phyloP scores from a whole-genome alignment of 2,329 filamentous ascomycete genomes.

The Xylaria multiplex region DNA sequence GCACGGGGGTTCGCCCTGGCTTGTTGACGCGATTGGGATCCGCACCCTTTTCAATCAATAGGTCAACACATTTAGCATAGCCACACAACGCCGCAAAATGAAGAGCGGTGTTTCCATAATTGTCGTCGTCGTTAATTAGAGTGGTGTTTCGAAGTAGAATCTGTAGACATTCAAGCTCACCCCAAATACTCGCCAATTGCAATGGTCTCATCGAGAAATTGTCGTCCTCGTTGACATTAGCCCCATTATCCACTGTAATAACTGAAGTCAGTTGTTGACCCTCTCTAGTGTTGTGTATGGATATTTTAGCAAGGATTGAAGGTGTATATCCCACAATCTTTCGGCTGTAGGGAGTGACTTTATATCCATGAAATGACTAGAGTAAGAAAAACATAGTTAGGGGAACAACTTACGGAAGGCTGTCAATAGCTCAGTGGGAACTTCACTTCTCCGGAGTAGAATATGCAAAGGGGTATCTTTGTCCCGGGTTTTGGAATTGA shows the following conservation, averaged over 20 bases:
- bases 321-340: too few relatives aligned
- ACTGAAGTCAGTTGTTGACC: not conserved
- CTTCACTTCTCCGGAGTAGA: too few relatives aligned
- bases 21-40: not conserved
- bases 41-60: constrained; percentile 1
- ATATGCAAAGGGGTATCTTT: too few relatives aligned
- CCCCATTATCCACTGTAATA: constrained; percentile 2
- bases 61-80: constrained; percentile 7
- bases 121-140: constrained; percentile 2
- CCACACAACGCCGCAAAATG: not conserved
- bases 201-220: constrained; percentile 8
- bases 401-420: too few relatives aligned
- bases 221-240: constrained; percentile 10
- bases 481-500: too few relatives aligned
- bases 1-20: not conserved
- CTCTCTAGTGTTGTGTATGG: too few relatives aligned
- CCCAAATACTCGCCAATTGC: constrained; percentile 14
- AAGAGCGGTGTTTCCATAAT: not conserved
- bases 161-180: constrained; percentile 4
- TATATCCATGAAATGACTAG: too few relatives aligned
- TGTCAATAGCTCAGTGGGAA: too few relatives aligned
- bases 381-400: too few relatives aligned
- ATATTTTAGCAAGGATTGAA: too few relatives aligned
- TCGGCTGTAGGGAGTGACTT: too few relatives aligned
- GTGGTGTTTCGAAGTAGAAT: constrained; percentile 4